Conservation (phyloP, 2,329 filamentous ascomycete genomes). For the Ilyonectria robusta region DNA sequence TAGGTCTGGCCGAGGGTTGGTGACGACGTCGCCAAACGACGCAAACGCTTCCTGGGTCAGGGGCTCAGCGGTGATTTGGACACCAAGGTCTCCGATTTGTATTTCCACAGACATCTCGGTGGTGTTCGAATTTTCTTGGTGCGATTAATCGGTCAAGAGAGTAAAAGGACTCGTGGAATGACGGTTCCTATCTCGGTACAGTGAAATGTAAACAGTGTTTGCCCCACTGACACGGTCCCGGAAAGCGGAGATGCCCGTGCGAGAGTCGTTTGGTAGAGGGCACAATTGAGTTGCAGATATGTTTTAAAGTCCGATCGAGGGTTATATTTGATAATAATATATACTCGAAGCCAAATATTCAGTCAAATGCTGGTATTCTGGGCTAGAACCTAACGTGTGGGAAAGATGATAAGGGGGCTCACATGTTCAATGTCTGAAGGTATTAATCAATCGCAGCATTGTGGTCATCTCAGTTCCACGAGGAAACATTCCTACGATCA, state of each 20-base stretch:
- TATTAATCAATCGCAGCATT: too few species aligned
- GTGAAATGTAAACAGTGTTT: conserved; percentile 14
- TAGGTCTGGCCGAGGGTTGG: conserved; percentile 76
- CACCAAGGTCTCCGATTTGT: conserved; percentile 39
- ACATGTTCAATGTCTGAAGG: too few species aligned
- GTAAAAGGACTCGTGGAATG: not conserved
- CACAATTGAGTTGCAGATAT: conserved; percentile 51
- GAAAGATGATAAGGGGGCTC: not conserved
- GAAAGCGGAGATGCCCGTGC: conserved; percentile 72
- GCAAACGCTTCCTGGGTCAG: conserved; percentile 79
- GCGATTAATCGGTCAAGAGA: not conserved
- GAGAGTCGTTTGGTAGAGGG: conserved; percentile 73
- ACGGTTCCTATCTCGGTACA: conserved; percentile 15
- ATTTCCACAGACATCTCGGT: conserved; percentile 46
- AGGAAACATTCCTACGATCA: too few species aligned
- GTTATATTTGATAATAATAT: not conserved
- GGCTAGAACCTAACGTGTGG: not conserved
- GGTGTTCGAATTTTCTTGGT: not conserved
- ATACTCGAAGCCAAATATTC: too few species aligned
- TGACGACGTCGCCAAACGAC: conserved; percentile 86
- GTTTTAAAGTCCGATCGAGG: not conserved
- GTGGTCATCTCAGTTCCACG: too few species aligned
- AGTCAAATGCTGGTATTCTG: not conserved
- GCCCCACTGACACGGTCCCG: conserved; percentile 57
- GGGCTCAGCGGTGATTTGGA: conserved; percentile 70